These are phyloP conservation scores for Coemansia sp. DNA, from an alignment of 192 early-diverging fungal genomes.

Conservation along the genomic window DNA sequence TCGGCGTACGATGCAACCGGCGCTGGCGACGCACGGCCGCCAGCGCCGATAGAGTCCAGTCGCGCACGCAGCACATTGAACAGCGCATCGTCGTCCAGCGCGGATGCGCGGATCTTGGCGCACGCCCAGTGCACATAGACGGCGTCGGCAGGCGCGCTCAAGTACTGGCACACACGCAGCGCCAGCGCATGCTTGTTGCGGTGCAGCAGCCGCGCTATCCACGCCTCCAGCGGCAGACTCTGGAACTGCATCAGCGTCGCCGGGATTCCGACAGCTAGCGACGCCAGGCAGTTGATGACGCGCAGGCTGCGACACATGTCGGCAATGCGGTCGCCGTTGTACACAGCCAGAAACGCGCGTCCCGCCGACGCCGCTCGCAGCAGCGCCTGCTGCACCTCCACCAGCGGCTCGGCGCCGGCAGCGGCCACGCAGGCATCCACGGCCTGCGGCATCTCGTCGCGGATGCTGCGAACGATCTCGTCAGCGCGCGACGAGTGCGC, in stretches of 20 bases:
- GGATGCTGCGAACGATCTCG: slow-evolving; percentile 90
- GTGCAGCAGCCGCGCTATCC: slow-evolving; percentile 81
- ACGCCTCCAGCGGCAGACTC: slow-evolving; percentile 73
- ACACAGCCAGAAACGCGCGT: slow-evolving; percentile 86
- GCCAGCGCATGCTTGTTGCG: slow-evolving; percentile 87
- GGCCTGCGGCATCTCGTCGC: slow-evolving; percentile 75
- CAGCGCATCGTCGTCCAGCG: slow-evolving; percentile 84
- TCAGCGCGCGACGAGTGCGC: slow-evolving; percentile 80
- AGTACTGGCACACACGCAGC: slow-evolving; percentile 77
- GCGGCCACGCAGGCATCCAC: slow-evolving; percentile 92
- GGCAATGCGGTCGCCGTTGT: slow-evolving; percentile 83
- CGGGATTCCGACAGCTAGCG: slow-evolving; percentile 86
- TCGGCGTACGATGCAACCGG: slow-evolving; percentile 82
- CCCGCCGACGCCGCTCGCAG: slow-evolving; percentile 88
- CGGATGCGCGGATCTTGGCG: slow-evolving; percentile 80
- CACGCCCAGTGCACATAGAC: slow-evolving; percentile 97
- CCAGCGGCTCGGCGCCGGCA: slow-evolving; percentile 82
- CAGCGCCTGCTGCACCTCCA: slow-evolving; percentile 76
- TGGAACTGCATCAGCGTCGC: slow-evolving; percentile 79
- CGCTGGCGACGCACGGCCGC: slow-evolving; percentile 15
- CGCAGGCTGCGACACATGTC: slow-evolving; percentile 84
- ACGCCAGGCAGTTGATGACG: slow-evolving; percentile 85
- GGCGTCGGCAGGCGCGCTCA: slow-evolving; percentile 74
- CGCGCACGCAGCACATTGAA: slow-evolving; percentile 79
- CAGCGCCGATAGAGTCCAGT: slow-evolving; percentile 57